Evolutionary conservation across 208 protist species (phyloP).

Genomic region (Plasmodiophora brassicae): DNA sequence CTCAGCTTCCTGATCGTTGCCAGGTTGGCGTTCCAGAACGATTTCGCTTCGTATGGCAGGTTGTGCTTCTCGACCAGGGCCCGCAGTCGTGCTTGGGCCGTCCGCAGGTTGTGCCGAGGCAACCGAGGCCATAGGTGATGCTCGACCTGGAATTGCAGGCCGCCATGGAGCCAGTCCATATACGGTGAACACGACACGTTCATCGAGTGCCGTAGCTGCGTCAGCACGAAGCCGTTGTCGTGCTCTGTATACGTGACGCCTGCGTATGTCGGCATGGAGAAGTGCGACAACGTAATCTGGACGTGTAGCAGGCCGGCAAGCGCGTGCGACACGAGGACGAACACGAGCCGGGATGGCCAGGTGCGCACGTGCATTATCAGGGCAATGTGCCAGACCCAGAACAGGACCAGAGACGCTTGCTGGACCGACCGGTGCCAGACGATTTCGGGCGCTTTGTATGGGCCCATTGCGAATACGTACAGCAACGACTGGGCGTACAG

Average conservation of each 20-base stretch:
- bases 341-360: background rate
- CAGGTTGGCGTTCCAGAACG: no score
- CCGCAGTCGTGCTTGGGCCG: no score
- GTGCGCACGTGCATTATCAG: background rate
- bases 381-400: background rate
- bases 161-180: conserved; percentile 50
- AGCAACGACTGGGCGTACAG: conserved; percentile 52
- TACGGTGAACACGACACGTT: conserved; percentile 35
- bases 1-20: no score
- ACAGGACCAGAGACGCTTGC: background rate
- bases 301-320: conserved; percentile 51
- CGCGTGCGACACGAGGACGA: conserved; percentile 30
- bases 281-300: conserved; percentile 54
- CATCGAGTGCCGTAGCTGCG: conserved; percentile 42
- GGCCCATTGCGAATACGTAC: no score
- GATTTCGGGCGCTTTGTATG: no score
- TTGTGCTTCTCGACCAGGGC: no score
- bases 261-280: conserved; percentile 44
- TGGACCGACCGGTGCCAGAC: conserved; percentile 20
- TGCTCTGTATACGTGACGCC: no score
- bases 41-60: no score
- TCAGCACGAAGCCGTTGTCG: conserved; percentile 15
- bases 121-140: conserved; percentile 46
- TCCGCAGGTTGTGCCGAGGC: conserved; percentile 31
- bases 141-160: conserved; percentile 48